Base-by-base conservation (phyloP, 2,329 filamentous ascomycete species). In the Aspergillus calidoustus region DNA sequence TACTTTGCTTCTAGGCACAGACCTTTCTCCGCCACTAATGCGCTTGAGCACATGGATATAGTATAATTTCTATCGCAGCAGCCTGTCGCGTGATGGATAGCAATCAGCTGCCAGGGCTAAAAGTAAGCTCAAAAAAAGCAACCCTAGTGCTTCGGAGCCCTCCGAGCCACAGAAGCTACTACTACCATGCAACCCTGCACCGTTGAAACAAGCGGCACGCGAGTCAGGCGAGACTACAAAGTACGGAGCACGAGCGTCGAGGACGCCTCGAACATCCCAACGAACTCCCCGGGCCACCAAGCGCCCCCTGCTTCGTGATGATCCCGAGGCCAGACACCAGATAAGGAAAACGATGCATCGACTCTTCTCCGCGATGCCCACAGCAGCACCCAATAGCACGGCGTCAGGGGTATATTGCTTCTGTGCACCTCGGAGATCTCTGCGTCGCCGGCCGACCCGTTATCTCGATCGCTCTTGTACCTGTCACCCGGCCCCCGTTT, bases 401-500 rank as follows among this genome's bases (percentile, higher is more conserved):
- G 1, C 9, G 13, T 15, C 34, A 6, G 15, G 11, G 11, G 34
- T 41, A 15, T 15, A 41, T 41, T 41, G 34, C 34, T 41, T 41
- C 34, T 41, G 34, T 41, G 34, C 34, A 41, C 34, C 34, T 41
- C 34, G 34, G 34, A 41, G 34, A 41, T 41, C 34, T 15, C 34
- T 15, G 34, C 34, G 34, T 41, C 34, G 54, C 90, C 90, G 41
- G 89, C 82, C 19, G 88, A 91, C 9, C 90, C 90, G 11, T 41
- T 41, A 41, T 41, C 34, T 41, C 11, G 34, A 41, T 41, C 34
- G 34, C 34, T 13, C 17, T 5, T 15, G 34, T 5, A 41, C 34
- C 9, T 41, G 34, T 41, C 34, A 41, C 34, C 34, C 19, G 19
- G 19, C 2, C 19, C 19, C 19, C 15, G 34, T 15, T 38, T 41